Evolutionary conservation across 768 basidiomycete genomes (phyloP).

Genomic region (Pulveroboletus sp.): DNA sequence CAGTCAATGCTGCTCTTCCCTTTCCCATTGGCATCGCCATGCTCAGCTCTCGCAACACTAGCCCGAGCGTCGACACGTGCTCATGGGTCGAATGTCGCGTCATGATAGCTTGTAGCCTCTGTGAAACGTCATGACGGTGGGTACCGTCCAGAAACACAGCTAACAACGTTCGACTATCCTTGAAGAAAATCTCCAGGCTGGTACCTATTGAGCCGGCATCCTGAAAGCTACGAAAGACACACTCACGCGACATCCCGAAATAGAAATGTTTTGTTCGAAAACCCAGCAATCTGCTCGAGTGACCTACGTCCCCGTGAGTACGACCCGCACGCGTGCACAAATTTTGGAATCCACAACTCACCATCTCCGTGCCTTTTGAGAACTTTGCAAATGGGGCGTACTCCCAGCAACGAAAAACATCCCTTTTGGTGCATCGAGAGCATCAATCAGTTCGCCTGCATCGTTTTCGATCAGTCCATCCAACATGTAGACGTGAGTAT

Average conservation of each 20-base stretch:
- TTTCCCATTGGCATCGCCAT: conserved; percentile 21
- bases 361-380: conserved; percentile 82
- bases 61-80: conserved; percentile 40
- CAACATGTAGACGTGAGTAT: conserved; percentile 81
- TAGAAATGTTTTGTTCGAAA: conserved; percentile 77
- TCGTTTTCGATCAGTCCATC: conserved; percentile 85
- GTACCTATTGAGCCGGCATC: background rate
- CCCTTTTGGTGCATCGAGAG: conserved; percentile 75
- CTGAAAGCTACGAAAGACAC: background rate
- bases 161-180: conserved; percentile 83
- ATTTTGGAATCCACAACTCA: conserved; percentile 29
- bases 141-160: conserved; percentile 73
- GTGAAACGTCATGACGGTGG: conserved; percentile 56
- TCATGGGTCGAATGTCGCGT: conserved; percentile 37
- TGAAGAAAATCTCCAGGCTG: conserved; percentile 90
- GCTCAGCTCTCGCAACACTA: conserved; percentile 39
- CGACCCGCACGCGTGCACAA: background rate
- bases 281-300: conserved; percentile 72
- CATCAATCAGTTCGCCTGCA: conserved; percentile 87
- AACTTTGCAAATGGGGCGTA: conserved; percentile 71
- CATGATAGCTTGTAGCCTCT: conserved; percentile 47
- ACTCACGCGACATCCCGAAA: conserved; percentile 90
- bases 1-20: conserved; percentile 5
- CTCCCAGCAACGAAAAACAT: conserved; percentile 84
- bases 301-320: conserved; percentile 43